Percentiles rank a stretch among this genome's conserved stretches.
Conservation (phyloP, 805 yeast genomes). For the Wickerhamiella sorbophila region DNA sequence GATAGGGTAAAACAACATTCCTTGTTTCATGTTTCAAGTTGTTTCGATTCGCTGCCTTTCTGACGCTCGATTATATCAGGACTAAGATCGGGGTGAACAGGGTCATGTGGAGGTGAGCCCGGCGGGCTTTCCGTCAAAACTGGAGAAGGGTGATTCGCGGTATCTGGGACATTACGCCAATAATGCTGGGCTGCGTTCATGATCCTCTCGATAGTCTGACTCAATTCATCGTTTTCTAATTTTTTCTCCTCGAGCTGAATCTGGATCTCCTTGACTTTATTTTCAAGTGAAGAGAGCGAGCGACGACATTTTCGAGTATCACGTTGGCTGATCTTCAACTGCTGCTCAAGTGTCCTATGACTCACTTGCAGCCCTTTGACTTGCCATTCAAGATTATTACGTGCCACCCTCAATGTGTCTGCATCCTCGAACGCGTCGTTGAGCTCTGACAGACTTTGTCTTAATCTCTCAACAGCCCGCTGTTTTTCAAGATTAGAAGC, state of each 20-base stretch:
- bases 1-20: too few species aligned
- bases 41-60: too few species aligned
- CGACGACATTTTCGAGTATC: slow-evolving; percentile 17
- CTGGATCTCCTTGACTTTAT: slow-evolving; percentile 23
- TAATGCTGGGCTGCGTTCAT: slow-evolving; percentile 4
- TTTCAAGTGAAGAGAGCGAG: slow-evolving; percentile 16
- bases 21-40: too few species aligned
- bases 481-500: slow-evolving; percentile 3
- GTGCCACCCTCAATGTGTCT: slow-evolving; percentile 15
- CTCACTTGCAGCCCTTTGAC: slow-evolving; percentile 20
- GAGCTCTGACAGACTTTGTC: slow-evolving; percentile 5
- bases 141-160: too few species aligned
- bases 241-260: slow-evolving; percentile 25
- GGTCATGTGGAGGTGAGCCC: too few species aligned
- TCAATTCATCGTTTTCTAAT: slow-evolving; percentile 25
- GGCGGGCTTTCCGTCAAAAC: too few species aligned
- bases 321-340: slow-evolving; percentile 14
- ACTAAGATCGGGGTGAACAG: too few species aligned
- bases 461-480: slow-evolving; percentile 6
- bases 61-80: too few species aligned
- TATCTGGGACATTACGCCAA: neutral
- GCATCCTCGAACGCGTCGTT: slow-evolving; percentile 14
- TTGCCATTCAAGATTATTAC: slow-evolving; percentile 21
- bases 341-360: slow-evolving; percentile 18
- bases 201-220: slow-evolving; percentile 15